A percentile compares a stretch with the other conserved stretches of the same genome.
Conservation (phyloP, 306 rosid genomes). For the Comarum palustre region DNA sequence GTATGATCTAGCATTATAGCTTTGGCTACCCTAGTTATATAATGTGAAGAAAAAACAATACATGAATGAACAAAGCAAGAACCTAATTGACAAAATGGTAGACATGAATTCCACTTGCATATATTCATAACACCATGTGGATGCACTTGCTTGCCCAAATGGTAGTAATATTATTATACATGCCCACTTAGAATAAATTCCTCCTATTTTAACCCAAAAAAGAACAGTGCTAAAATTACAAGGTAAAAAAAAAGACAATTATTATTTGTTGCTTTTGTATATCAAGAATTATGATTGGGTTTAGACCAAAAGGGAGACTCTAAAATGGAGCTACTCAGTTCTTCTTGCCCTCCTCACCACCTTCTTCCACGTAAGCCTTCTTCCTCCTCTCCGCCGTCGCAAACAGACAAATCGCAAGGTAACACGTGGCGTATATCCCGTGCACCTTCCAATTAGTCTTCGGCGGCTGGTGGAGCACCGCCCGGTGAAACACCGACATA, state of each 20-base stretch:
- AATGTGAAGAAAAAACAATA: background rate
- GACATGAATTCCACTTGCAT: constrained; percentile 15
- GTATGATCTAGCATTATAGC: background rate
- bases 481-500: constrained; percentile 82
- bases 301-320: background rate
- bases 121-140: background rate
- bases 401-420: constrained; percentile 45
- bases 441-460: constrained; percentile 86
- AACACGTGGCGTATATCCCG: constrained; percentile 76
- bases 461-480: constrained; percentile 67
- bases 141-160: constrained; percentile 23
- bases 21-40: background rate
- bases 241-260: background rate
- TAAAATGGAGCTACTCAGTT: background rate
- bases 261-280: constrained; percentile 14
- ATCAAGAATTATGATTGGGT: constrained; percentile 19
- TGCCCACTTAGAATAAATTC: constrained; percentile 3
- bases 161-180: background rate
- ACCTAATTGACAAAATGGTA: background rate
- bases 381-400: constrained; percentile 67
- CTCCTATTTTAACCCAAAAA: background rate
- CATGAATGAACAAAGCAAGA: background rate
- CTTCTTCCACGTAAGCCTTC: constrained; percentile 78
- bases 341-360: constrained; percentile 83
- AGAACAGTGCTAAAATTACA: background rate